A percentile compares a stretch with the other conserved stretches of the same genome.
Conservation (phyloP, 345 rosid species). For the Populus deltoides region DNA sequence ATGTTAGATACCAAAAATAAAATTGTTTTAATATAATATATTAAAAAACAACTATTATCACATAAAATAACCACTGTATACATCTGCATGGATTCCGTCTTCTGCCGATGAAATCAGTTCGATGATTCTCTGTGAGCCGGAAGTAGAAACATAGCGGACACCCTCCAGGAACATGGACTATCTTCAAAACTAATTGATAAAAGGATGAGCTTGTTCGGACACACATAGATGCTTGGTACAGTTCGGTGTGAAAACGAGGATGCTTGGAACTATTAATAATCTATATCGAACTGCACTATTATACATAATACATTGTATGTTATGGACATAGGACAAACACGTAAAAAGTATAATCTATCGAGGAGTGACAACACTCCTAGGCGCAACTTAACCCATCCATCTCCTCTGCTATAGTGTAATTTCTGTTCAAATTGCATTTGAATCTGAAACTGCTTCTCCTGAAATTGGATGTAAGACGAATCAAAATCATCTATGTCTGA, state of each 20-base stretch:
- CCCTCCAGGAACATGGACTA: not conserved
- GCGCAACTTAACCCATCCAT: not conserved
- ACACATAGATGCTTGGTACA: not conserved
- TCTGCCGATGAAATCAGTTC: no score
- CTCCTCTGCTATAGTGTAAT: not conserved
- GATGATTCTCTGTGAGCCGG: not conserved
- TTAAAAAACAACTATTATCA: no score
- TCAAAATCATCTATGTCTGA: not conserved
- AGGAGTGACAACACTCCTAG: not conserved
- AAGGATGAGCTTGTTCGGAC: not conserved
- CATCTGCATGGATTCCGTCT: no score
- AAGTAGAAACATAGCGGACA: not conserved
- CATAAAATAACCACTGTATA: not conserved
- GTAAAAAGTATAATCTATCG: not conserved
- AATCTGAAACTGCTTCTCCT: conserved; percentile 15
- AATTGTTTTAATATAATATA: no score
- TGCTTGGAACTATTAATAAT: not conserved
- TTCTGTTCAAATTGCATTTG: not conserved
- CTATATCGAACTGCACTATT: not conserved
- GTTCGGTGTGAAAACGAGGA: not conserved
- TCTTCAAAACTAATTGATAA: not conserved
- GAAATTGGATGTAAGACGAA: conserved; percentile 4
- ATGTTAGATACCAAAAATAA: no score
- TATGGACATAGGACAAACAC: not conserved
- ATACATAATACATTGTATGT: not conserved